These are phyloP conservation scores for Coffea eugenioides DNA, from an alignment of 257 asterid genomes.

Conservation along the genomic window DNA sequence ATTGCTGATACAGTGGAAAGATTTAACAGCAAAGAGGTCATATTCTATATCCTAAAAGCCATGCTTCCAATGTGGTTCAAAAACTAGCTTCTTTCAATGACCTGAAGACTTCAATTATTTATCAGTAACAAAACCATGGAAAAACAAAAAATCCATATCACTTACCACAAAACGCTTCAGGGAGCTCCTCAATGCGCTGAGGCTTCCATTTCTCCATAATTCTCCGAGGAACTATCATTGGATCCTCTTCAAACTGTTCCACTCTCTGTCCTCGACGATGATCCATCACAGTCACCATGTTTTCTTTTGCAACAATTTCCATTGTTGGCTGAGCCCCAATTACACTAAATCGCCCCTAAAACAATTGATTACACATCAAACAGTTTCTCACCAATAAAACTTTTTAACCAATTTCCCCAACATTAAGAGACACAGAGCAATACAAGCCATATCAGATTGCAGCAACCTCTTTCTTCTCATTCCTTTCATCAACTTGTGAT, in stretches of 20 bases:
- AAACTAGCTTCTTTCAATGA: not conserved
- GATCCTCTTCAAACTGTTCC: constrained; percentile 80
- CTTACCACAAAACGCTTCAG: constrained; percentile 93
- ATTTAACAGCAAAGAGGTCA: not conserved
- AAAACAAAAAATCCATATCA: constrained; percentile 3
- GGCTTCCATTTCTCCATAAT: constrained; percentile 93
- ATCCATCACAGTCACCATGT: constrained; percentile 77
- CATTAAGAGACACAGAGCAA: not conserved
- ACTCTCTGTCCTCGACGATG: constrained; percentile 56
- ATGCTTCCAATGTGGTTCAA: not conserved
- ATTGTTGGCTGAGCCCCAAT: constrained; percentile 94
- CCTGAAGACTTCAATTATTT: not conserved
- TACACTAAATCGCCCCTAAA: constrained; percentile 90
- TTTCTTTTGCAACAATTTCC: constrained; percentile 92
- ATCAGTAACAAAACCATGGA: not conserved
- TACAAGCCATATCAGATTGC: not conserved
- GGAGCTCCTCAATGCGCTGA: constrained; percentile 86
- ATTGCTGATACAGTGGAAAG: not conserved
- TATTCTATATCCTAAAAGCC: not conserved
- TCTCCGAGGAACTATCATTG: constrained; percentile 78
- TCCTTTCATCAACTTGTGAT: not conserved
- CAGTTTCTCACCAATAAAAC: constrained; percentile 6
- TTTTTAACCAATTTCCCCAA: not conserved
- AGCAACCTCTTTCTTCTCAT: not conserved
- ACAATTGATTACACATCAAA: constrained; percentile 31